Conservation (phyloP, 2,329 filamentous ascomycete species). For the Aspergillus phoenicis region DNA sequence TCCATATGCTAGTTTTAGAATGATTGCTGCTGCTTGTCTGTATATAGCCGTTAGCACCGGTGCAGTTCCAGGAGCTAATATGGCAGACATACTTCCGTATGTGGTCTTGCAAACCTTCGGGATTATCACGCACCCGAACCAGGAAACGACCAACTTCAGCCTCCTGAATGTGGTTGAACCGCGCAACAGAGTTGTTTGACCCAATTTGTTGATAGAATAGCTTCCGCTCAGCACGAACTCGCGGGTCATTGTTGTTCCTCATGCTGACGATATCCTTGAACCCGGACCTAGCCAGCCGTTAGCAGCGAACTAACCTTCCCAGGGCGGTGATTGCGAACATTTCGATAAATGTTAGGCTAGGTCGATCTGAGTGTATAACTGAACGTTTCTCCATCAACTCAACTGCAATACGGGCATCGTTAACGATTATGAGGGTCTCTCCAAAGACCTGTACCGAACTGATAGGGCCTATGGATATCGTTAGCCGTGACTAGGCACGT, state of each 20-base stretch:
- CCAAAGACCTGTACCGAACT: slow-evolving; percentile 44
- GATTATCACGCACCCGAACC: slow-evolving; percentile 45
- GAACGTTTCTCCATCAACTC: slow-evolving; percentile 43
- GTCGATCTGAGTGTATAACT: slow-evolving; percentile 33
- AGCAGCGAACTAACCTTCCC: not conserved
- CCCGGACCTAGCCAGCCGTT: slow-evolving; percentile 34
- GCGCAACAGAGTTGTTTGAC: slow-evolving; percentile 41
- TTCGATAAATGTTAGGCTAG: slow-evolving; percentile 37
- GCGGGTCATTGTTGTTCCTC: slow-evolving; percentile 38
- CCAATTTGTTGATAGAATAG: slow-evolving; percentile 51
- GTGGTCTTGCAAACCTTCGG: slow-evolving; percentile 43
- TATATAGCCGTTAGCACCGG: not conserved
- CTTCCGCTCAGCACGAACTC: slow-evolving; percentile 49
- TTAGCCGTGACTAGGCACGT: not conserved
- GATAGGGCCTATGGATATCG: slow-evolving; percentile 32
- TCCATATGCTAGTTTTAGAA: slow-evolving; percentile 51
- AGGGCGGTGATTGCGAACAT: slow-evolving; percentile 33
- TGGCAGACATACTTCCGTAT: slow-evolving; percentile 44
- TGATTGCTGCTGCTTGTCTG: slow-evolving; percentile 45
- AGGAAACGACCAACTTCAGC: slow-evolving; percentile 50
- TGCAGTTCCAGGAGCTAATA: not conserved
- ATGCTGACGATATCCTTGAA: slow-evolving; percentile 43
- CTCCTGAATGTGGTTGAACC: slow-evolving; percentile 49
- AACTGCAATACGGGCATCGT: slow-evolving; percentile 33
- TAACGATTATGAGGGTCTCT: slow-evolving; percentile 41